Base-by-base conservation (phyloP, 2,329 filamentous ascomycete species). In the Cryphonectria japonica region DNA sequence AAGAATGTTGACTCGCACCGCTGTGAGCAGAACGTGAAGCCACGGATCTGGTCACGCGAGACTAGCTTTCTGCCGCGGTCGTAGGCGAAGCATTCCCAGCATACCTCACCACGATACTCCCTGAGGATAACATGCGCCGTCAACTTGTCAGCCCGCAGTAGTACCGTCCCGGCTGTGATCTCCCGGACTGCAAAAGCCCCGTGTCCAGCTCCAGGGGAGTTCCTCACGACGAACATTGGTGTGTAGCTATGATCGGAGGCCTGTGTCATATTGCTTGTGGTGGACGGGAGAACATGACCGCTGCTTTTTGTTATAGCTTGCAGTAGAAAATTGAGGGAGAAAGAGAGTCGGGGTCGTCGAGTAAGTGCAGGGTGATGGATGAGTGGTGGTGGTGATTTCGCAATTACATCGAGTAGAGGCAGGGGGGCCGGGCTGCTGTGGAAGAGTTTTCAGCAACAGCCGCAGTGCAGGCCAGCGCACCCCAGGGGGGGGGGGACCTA, bases 81-180 rank as follows among this genome's bases (percentile, higher is more conserved):
- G 52, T 72, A 72, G 8, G 54, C 60, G 32, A 72, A 71, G 32
- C 71, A 72, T 34, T 71, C 62, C 69, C 71, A 72, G 66, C 71
- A 72, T 2, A 72, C 71, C 50, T 72, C 71, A 46, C 70, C 70
- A 2, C 71, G 71, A n/a, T 72, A 71, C 39, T 72, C 71, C 14
- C 71, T 60, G 46, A 66, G 34, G 19, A 72, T 62, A 2, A 72
- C 66, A 26, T 72, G 69, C 11, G 69, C 69, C 7, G 69, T 67
- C n/a, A 72, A 50, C n/a, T 72, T 66, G 32, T 66, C 66, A 1
- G 71, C 69, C 1, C 65, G 32, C 14, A 50, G 26, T 29, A 72
- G 43, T 16, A 19, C 46, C 3, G 66, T 60, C 3, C 69, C 69
- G 7, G 41, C 60, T 26, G 50, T 16, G 4, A 72, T 59, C 13